Evolutionary conservation across 164 flowering plant species (phyloP).

Genomic region (Magnolia officinalis): DNA sequence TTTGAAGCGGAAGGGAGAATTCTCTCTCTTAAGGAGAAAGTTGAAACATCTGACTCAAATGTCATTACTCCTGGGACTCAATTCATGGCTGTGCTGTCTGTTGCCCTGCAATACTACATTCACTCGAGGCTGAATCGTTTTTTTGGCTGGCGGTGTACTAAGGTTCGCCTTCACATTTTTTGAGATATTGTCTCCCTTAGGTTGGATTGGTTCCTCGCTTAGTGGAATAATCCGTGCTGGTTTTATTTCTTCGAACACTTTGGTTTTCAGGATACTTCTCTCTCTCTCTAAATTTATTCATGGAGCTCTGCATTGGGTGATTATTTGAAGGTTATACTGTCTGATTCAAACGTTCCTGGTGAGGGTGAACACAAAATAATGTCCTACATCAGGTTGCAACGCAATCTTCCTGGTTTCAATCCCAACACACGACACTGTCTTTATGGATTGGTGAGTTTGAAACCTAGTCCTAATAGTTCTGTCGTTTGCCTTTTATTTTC

Average conservation of each 20-base stretch:
- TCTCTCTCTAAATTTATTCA: conserved; percentile 61
- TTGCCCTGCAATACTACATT: conserved; percentile 87
- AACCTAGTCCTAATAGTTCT: not conserved
- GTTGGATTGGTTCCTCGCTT: conserved; percentile 40
- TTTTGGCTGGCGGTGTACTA: conserved; percentile 68
- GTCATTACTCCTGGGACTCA: conserved; percentile 98
- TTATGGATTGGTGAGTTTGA: conserved; percentile 71
- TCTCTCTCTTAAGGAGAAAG: conserved; percentile 52
- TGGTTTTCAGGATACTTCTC: conserved; percentile 57
- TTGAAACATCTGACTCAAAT: conserved; percentile 89
- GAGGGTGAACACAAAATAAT: conserved; percentile 99
- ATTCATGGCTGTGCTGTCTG: conserved; percentile 84
- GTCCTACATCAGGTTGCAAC: conserved; percentile 89
- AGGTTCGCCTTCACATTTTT: conserved; percentile 47
- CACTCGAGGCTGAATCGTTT: conserved; percentile 66
- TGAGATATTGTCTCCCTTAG: conserved; percentile 18
- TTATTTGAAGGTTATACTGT: conserved; percentile 98
- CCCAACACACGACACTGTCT: conserved; percentile 97
- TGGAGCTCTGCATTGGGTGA: conserved; percentile 64
- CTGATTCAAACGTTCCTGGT: conserved; percentile 98
- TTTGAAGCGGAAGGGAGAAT: conserved; percentile 54
- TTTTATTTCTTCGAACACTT: conserved; percentile 28
- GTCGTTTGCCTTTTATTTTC: not conserved
- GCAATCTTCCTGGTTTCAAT: conserved; percentile 79
- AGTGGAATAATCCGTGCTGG: conserved; percentile 51